phyloP scores from a whole-genome alignment of 257 asterid genomes.

The Penstemon davidsonii region DNA sequence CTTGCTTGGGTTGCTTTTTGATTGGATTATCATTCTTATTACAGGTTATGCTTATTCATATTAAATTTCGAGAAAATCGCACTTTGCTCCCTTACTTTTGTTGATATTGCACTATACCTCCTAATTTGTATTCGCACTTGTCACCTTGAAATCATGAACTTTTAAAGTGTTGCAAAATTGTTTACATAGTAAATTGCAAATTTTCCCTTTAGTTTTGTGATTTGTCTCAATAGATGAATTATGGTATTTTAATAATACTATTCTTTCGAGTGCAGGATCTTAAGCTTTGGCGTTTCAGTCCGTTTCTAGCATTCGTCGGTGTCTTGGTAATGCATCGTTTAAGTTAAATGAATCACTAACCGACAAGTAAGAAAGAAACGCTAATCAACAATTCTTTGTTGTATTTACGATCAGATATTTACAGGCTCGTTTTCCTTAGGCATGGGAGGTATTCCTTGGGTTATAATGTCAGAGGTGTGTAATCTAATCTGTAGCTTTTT shows the following conservation, averaged over 20 bases:
- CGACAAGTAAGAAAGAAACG: not conserved
- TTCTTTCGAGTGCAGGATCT: constrained; percentile 50
- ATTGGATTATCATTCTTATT: constrained; percentile 67
- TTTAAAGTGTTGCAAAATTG: too few relatives aligned
- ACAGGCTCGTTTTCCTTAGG: constrained; percentile 81
- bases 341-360: not conserved
- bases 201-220: not conserved
- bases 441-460: constrained; percentile 94
- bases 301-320: constrained; percentile 68
- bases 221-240: constrained; percentile 2
- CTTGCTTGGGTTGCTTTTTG: constrained; percentile 75
- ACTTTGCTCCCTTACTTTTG: not conserved
- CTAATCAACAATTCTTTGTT: not conserved
- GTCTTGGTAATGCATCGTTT: constrained; percentile 59
- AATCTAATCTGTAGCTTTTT: not conserved
- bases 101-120: too few relatives aligned
- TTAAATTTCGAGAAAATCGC: not conserved
- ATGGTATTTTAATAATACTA: constrained; percentile 11
- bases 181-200: too few relatives aligned
- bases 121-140: too few relatives aligned
- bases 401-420: constrained; percentile 48
- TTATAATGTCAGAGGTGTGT: constrained; percentile 87
- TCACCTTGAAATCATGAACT: too few relatives aligned
- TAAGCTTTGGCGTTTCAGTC: constrained; percentile 62
- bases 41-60: constrained; percentile 47